Evolutionary conservation across 352 stramenopile species (phyloP).

Genomic region (Phytophthora sansomeana): DNA sequence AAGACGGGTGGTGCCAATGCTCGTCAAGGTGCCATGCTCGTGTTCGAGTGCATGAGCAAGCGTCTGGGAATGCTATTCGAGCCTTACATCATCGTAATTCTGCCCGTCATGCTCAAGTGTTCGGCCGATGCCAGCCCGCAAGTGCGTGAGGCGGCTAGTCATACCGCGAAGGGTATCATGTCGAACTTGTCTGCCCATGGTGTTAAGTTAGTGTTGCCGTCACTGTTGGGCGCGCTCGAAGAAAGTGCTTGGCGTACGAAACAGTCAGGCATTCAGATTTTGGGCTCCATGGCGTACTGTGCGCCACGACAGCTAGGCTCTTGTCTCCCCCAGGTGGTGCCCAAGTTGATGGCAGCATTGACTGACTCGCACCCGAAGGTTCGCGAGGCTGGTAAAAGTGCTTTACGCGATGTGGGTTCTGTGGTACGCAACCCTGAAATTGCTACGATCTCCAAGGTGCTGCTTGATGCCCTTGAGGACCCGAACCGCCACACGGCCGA

Average conservation of each 20-base stretch:
- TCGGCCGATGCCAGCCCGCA: conserved; percentile 97
- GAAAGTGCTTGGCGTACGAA: conserved; percentile 98
- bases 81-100: conserved; percentile 97
- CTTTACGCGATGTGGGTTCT: conserved; percentile 97
- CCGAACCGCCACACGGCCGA: conserved; percentile 92
- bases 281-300: conserved; percentile 97
- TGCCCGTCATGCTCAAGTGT: conserved; percentile 98
- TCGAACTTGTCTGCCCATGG: conserved; percentile 98
- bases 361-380: conserved; percentile 99
- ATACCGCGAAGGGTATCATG: conserved; percentile 98
- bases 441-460: conserved; percentile 91
- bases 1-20: conserved; percentile 78
- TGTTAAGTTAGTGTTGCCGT: conserved; percentile 99
- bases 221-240: conserved; percentile 95
- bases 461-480: conserved; percentile 97
- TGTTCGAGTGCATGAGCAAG: conserved; percentile 97
- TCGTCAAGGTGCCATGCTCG: conserved; percentile 95
- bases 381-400: conserved; percentile 94
- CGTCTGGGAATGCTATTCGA: conserved; percentile 99
- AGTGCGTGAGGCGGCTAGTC: conserved; percentile 96
- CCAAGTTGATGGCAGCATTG: conserved; percentile 97
- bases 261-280: conserved; percentile 97
- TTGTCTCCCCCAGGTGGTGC: conserved; percentile 98
- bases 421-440: conserved; percentile 99
- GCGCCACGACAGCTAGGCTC: conserved; percentile 98